These are phyloP conservation scores for Cystoderma amianthinum DNA, from an alignment of 768 basidiomycete genomes.

Conservation along the genomic window DNA sequence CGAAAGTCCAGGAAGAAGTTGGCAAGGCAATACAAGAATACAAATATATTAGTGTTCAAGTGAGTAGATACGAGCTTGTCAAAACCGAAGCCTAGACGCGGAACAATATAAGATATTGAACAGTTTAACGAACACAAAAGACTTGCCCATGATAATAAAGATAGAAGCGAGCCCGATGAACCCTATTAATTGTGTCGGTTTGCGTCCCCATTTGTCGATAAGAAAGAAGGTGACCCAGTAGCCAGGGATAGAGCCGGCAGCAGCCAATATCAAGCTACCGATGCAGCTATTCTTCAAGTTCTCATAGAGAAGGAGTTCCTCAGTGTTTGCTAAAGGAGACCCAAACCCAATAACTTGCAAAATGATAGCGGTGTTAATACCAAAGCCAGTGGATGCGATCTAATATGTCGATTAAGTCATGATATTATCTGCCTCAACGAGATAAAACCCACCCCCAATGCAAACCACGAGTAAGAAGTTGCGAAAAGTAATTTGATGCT, in stretches of 20 bases:
- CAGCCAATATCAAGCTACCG: conserved; percentile 72
- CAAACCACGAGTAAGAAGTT: conserved; percentile 82
- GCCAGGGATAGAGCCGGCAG: conserved; percentile 77
- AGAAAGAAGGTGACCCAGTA: conserved; percentile 63
- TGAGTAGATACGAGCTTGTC: conserved; percentile 42
- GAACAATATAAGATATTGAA: background rate
- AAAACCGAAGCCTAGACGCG: conserved; percentile 65
- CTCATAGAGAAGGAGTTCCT: conserved; percentile 42
- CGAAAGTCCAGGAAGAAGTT: conserved; percentile 92
- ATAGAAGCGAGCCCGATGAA: conserved; percentile 60
- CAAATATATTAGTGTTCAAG: conserved; percentile 50
- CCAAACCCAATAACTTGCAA: conserved; percentile 74
- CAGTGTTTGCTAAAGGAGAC: conserved; percentile 22
- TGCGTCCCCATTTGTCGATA: conserved; percentile 77
- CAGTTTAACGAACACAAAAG: background rate
- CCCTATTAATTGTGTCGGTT: conserved; percentile 76
- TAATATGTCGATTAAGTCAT: too few species aligned
- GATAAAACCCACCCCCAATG: conserved; percentile 62
- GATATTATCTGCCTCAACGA: too few species aligned
- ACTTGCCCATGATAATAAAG: conserved; percentile 64
- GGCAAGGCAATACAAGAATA: conserved; percentile 81
- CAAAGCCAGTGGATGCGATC: conserved; percentile 87
- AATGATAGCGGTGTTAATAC: conserved; percentile 77
- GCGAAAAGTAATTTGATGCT: conserved; percentile 79
- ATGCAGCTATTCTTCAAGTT: conserved; percentile 59